Evolutionary conservation across 305 asterid species (phyloP).

Genomic region (Fraxinus angustifolia): DNA sequence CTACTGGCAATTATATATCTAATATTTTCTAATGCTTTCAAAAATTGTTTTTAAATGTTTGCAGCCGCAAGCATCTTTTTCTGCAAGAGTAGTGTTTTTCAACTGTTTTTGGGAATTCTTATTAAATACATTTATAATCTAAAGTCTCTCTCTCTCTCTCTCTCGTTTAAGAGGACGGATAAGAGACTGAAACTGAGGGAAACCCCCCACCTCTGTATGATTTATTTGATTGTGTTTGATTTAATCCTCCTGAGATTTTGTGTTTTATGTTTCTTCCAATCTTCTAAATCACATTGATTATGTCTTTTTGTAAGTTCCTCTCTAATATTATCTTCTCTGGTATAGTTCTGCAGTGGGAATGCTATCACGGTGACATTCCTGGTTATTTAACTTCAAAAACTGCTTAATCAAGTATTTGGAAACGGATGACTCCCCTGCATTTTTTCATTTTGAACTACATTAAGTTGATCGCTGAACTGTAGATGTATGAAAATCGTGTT

Average conservation of each 20-base stretch:
- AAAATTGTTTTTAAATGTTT: neutral
- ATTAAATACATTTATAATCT: neutral
- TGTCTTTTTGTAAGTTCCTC: neutral
- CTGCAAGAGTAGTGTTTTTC: neutral
- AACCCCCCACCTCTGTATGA: neutral
- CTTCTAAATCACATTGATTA: neutral
- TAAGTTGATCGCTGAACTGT: neutral
- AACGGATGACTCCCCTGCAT: neutral
- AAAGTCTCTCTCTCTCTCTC: neutral
- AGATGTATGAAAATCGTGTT: conserved; percentile 14
- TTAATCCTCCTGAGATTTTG: neutral
- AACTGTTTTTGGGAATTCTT: neutral
- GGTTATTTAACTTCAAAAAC: neutral
- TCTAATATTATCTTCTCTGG: neutral
- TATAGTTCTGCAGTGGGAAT: conserved; percentile 4
- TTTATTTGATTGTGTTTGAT: neutral
- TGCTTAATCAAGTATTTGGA: conserved; percentile 6
- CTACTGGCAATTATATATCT: neutral
- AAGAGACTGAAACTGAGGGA: neutral
- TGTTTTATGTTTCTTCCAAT: neutral
- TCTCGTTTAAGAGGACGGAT: neutral
- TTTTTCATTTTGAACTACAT: neutral
- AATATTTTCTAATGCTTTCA: neutral
- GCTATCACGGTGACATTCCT: neutral
- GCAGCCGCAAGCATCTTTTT: neutral